Percentiles rank a stretch among this genome's conserved stretches.
Evolutionary conservation across 139 green algal genomes (phyloP).

Genomic region (Chlamydomonas eustigma): DNA sequence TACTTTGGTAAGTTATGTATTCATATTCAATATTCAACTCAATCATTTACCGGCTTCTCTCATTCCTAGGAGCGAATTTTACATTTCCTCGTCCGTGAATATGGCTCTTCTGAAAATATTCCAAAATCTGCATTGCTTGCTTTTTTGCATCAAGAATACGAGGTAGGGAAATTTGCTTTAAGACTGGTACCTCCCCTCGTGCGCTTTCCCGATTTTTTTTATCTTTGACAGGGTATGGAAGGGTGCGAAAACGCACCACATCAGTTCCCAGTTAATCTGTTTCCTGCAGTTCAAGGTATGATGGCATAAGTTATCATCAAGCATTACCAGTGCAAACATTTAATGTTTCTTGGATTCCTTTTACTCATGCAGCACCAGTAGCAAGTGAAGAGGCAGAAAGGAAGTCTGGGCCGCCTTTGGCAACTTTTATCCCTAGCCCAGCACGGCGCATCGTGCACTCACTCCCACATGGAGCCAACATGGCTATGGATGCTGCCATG

Average conservation of each 20-base stretch:
- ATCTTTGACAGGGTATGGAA: slow-evolving; percentile 26
- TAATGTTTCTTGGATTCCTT: background rate
- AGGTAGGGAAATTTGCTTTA: slow-evolving; percentile 39
- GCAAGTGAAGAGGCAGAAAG: background rate
- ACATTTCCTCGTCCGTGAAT: slow-evolving; percentile 48
- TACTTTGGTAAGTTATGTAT: slow-evolving; percentile 44
- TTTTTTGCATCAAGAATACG: slow-evolving; percentile 65
- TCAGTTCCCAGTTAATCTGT: slow-evolving; percentile 27
- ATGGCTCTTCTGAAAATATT: slow-evolving; percentile 37
- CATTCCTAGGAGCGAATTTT: slow-evolving; percentile 52
- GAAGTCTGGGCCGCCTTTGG: background rate
- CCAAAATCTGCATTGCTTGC: slow-evolving; percentile 54
- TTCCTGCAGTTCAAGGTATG: slow-evolving; percentile 8
- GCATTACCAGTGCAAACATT: background rate
- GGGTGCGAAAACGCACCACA: slow-evolving; percentile 35
- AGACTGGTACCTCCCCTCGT: background rate
- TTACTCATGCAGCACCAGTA: background rate
- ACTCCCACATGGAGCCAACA: background rate
- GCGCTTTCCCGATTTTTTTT: background rate
- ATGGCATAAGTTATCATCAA: background rate
- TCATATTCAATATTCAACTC: background rate
- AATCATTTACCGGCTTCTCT: background rate
- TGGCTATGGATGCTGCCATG: background rate
- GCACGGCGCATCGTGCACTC: background rate
- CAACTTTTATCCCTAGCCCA: background rate